Percentiles rank a stretch among this genome's conserved stretches.
phyloP scores from a whole-genome alignment of 371 early-diverging fungal species.

The Dinochytrium kinnereticum region DNA sequence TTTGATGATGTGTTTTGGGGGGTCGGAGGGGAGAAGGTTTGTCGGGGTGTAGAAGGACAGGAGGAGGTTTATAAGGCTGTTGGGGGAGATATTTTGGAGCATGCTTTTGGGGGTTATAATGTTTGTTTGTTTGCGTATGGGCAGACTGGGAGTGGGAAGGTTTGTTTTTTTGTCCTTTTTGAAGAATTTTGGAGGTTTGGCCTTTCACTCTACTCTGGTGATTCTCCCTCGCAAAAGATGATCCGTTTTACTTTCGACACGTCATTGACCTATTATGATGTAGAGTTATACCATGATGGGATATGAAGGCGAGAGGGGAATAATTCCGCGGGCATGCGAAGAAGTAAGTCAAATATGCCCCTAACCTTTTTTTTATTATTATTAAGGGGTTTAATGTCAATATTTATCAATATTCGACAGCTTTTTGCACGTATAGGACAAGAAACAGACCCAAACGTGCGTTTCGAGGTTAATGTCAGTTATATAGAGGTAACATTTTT shows the following conservation, averaged over 20 bases:
- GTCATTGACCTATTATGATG: neutral
- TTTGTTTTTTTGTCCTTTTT: slow-evolving; percentile 29
- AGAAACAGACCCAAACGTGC: slow-evolving; percentile 50
- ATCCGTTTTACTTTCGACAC: neutral
- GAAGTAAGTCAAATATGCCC: too few species aligned
- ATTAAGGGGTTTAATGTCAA: too few species aligned
- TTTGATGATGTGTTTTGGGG: slow-evolving; percentile 90
- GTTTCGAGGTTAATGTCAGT: slow-evolving; percentile 78
- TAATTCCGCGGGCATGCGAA: slow-evolving; percentile 82
- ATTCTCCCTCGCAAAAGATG: too few species aligned
- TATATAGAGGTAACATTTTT: slow-evolving; percentile 74
- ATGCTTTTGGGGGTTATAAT: slow-evolving; percentile 96
- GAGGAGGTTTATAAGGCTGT: slow-evolving; percentile 74
- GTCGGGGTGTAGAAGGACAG: slow-evolving; percentile 75
- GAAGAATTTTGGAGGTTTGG: neutral
- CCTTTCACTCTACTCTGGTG: too few species aligned
- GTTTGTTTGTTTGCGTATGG: slow-evolving; percentile 99
- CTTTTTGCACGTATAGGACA: slow-evolving; percentile 66
- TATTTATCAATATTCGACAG: slow-evolving; percentile 2
- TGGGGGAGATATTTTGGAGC: slow-evolving; percentile 78
- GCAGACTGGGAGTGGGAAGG: slow-evolving; percentile 99
- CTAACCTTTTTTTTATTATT: neutral
- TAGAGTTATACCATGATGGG: slow-evolving; percentile 51
- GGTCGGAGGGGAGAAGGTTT: neutral
- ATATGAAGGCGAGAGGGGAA: slow-evolving; percentile 73